Evolutionary conservation across 2,329 filamentous ascomycete genomes (phyloP), one percentile per base, ranked within the genome.

Genomic region (Fusarium tupiense): DNA sequence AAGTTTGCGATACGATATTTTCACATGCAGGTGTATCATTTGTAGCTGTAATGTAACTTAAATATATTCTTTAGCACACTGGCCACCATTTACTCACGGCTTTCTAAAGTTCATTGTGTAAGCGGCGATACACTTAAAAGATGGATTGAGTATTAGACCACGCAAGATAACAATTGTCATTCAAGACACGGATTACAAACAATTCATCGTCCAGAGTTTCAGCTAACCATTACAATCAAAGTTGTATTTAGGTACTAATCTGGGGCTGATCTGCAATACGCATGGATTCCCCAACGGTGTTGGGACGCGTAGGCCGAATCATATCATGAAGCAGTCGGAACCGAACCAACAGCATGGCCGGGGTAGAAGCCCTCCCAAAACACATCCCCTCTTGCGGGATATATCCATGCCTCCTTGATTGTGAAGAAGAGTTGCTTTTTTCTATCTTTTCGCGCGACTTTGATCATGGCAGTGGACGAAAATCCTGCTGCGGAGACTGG

Each of bases 371-470:
- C 49, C 12, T 14, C 3, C 31, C n/a, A 14, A 52, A 14, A 20
- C 17, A 52, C 17, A 35, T 35, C 31, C 12, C 17, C 49, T 35
- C 31, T 14, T 52, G 49, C 49, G 31, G n/a, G 12, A 52, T 52
- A 35, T 52, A 24, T 24, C 6, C 3, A 16, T 35, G 17, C 31
- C 14, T 24, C 49, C 24, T 14, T 24, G 0, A 2, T 19, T 24
- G 8, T 6, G 11, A 24, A 35, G 1, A 13, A 5, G 3, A 14
- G 8, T n/a, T 6, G 8, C 2, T 20, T 14, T 33, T 52, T 1
- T 2, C 35, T 37, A 19, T 37, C 8, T 3, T 24, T 35, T 35
- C 3, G 6, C n/a, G 22, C 31, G 8, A 52, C 31, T 52, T n/a
- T 16, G 11, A 54, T 19, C 3, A 65, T 65, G 63, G 14, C 26